Evolutionary conservation across 805 yeast species (phyloP).

Genomic region (Kodamaea restingae): DNA sequence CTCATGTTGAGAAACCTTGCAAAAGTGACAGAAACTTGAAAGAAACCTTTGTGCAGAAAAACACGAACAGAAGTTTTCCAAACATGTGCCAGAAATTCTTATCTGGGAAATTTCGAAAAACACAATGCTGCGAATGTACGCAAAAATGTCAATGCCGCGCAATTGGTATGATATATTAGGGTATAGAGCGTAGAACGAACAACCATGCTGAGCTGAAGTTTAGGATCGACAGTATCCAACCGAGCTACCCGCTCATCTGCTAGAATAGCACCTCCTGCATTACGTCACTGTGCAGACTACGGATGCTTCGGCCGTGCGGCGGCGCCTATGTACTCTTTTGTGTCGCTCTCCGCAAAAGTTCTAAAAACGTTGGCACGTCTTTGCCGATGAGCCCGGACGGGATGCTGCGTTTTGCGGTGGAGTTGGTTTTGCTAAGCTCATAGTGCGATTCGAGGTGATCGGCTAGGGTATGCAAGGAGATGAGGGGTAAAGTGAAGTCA

Average conservation of each 20-base stretch:
- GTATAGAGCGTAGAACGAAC: too few species aligned
- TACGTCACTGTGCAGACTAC: too few species aligned
- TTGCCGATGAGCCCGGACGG: constrained; percentile 31
- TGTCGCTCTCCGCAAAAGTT: neutral
- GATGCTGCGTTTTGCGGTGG: constrained; percentile 30
- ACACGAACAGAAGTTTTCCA: neutral
- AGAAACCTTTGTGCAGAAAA: neutral
- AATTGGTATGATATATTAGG: too few species aligned
- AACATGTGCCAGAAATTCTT: neutral
- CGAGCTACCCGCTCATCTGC: too few species aligned
- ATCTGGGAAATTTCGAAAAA: neutral
- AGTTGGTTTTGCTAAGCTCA: constrained; percentile 29
- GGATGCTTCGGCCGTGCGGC: too few species aligned
- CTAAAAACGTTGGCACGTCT: constrained; percentile 20
- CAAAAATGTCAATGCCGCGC: too few species aligned
- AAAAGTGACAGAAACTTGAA: too few species aligned
- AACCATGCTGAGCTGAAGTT: too few species aligned
- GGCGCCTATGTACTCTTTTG: neutral
- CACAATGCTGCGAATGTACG: too few species aligned
- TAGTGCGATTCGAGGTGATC: constrained; percentile 28
- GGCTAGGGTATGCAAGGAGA: constrained; percentile 15
- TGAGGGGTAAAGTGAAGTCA: neutral
- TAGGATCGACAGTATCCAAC: too few species aligned
- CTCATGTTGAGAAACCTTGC: too few species aligned
- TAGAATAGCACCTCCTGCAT: too few species aligned